A percentile compares a stretch with the other conserved stretches of the same genome.
phyloP scores from a whole-genome alignment of 2,329 filamentous ascomycete species.

The Hypoxylon sp. region DNA sequence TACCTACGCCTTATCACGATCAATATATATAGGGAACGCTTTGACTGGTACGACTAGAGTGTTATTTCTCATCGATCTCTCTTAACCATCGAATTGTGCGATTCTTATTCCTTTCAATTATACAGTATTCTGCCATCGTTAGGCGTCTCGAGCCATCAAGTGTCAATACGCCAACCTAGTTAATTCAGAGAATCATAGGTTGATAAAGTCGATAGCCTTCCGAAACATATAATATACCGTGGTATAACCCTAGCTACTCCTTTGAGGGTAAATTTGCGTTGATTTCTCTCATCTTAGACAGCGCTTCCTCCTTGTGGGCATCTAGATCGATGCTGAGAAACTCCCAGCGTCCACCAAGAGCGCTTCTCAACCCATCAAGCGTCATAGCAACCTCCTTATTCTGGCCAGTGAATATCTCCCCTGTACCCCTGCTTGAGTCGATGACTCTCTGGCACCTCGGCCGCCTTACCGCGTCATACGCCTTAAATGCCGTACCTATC shows the following conservation, averaged over 20 bases:
- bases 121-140: too few species aligned
- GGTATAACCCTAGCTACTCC: background rate
- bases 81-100: too few species aligned
- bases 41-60: too few species aligned
- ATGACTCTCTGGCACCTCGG: conserved; percentile 42
- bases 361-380: background rate
- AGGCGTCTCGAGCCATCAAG: too few species aligned
- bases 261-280: background rate
- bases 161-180: background rate
- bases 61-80: too few species aligned
- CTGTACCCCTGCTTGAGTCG: conserved; percentile 38
- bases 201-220: background rate
- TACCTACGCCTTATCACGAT: background rate
- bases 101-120: too few species aligned
- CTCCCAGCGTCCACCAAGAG: background rate
- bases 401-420: conserved; percentile 32
- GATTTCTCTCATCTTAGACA: background rate
- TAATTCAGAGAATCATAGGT: background rate
- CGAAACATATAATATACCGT: background rate
- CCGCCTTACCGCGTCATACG: conserved; percentile 30
- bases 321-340: background rate
- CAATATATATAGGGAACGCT: background rate
- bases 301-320: background rate
- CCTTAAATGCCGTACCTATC: conserved; percentile 20
- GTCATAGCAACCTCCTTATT: conserved; percentile 3